Conservation (phyloP, 495 filamentous ascomycete genomes). For the Evansstolkia leycettana region DNA sequence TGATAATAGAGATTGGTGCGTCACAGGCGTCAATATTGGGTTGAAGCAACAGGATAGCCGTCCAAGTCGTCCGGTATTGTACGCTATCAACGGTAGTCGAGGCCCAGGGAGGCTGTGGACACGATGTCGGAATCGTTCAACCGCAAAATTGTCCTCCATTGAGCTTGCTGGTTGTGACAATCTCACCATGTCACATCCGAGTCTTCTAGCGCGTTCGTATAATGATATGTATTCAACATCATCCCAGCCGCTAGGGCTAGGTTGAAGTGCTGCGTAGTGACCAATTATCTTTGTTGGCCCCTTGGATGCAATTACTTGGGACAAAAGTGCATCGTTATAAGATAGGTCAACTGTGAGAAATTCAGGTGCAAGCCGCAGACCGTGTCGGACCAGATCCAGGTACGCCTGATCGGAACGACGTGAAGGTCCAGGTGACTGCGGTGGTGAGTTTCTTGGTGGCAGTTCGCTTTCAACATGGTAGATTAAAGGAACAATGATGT, state of each 20-base stretch:
- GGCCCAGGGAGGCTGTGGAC: constrained; percentile 16
- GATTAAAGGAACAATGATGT: constrained; percentile 45
- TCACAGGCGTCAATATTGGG: constrained; percentile 50
- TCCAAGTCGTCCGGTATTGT: constrained; percentile 57
- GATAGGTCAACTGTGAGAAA: constrained; percentile 57
- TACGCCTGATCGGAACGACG: constrained; percentile 35
- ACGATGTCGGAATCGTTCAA: constrained; percentile 24
- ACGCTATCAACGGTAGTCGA: constrained; percentile 48
- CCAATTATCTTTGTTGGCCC: constrained; percentile 58
- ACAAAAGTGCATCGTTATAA: constrained; percentile 38
- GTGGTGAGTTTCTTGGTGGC: constrained; percentile 8
- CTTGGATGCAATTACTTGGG: constrained; percentile 40
- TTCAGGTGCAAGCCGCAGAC: constrained; percentile 55
- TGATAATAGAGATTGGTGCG: constrained; percentile 16
- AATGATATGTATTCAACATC: constrained; percentile 19
- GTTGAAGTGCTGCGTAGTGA: constrained; percentile 38
- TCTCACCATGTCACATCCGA: constrained; percentile 39
- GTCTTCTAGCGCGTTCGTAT: constrained; percentile 29
- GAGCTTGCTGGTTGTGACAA: constrained; percentile 26
- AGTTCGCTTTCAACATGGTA: constrained; percentile 31
- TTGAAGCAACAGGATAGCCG: constrained; percentile 53
- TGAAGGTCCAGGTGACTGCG: constrained; percentile 5
- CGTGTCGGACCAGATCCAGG: constrained; percentile 49
- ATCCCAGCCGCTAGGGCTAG: constrained; percentile 32
- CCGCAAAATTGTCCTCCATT: constrained; percentile 30